These are phyloP conservation scores for Penicillium sp. DNA, from an alignment of 2,329 filamentous ascomycete species.

Conservation along the genomic window DNA sequence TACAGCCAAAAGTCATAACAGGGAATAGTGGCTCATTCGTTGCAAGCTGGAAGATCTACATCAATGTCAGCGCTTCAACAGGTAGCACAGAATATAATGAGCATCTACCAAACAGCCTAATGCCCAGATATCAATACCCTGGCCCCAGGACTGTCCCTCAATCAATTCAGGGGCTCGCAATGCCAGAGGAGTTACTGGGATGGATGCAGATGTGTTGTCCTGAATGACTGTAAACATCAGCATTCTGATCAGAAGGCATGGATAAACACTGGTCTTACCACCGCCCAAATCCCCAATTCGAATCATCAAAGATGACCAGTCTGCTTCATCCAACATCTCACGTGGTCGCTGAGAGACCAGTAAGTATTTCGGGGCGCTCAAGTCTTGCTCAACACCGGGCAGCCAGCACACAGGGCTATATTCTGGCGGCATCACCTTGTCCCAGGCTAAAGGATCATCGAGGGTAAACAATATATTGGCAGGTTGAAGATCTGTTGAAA, in stretches of 20 bases:
- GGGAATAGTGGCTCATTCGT: slow-evolving; percentile 6
- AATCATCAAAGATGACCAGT: slow-evolving; percentile 2
- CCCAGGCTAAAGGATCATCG: slow-evolving; percentile 1
- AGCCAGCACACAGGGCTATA: slow-evolving; percentile 6
- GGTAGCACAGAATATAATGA: neutral
- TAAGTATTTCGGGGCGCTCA: slow-evolving; percentile 9
- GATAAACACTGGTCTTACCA: slow-evolving; percentile 3
- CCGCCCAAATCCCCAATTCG: slow-evolving; percentile 10
- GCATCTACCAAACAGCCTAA: slow-evolving; percentile 4
- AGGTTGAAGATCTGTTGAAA: slow-evolving; percentile 8
- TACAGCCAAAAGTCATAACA: slow-evolving; percentile 1
- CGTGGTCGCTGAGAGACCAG: slow-evolving; percentile 4
- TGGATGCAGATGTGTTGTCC: neutral
- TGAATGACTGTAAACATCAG: no score
- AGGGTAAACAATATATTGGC: slow-evolving; percentile 12
- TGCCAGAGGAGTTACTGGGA: slow-evolving; percentile 1
- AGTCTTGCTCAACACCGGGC: slow-evolving; percentile 6
- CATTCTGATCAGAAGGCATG: neutral
- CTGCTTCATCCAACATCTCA: slow-evolving; percentile 5
- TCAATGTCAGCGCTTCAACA: neutral
- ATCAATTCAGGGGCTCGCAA: slow-evolving; percentile 4
- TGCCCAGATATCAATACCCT: slow-evolving; percentile 5
- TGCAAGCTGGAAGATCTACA: slow-evolving; percentile 5
- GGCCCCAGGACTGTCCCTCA: neutral
- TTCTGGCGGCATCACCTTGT: slow-evolving; percentile 2